phyloP scores from a whole-genome alignment of 768 basidiomycete genomes.

The Multifurca ochricompacta region DNA sequence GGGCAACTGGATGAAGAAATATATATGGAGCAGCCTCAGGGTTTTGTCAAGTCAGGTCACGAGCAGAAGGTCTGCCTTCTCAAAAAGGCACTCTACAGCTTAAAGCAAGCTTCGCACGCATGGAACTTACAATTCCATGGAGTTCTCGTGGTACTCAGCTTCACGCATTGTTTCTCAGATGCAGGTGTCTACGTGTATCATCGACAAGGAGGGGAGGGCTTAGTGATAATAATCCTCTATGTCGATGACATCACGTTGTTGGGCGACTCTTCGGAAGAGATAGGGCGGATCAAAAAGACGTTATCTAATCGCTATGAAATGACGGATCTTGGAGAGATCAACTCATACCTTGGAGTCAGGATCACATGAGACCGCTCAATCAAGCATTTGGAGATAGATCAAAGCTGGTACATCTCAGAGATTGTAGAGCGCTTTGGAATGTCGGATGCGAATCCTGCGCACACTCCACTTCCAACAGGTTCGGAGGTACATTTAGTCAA shows the following conservation, averaged over 20 bases:
- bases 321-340: too few relatives aligned
- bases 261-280: too few relatives aligned
- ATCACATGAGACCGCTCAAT: too few relatives aligned
- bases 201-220: not conserved
- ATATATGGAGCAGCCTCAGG: conserved; percentile 25
- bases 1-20: conserved; percentile 25
- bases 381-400: too few relatives aligned
- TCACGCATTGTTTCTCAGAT: not conserved
- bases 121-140: too few relatives aligned
- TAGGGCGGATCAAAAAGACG: too few relatives aligned
- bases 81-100: not conserved
- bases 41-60: not conserved
- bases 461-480: not conserved
- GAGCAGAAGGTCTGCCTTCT: not conserved
- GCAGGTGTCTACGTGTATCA: not conserved
- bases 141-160: too few relatives aligned
- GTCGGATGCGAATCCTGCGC: not conserved
- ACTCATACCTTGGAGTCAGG: too few relatives aligned
- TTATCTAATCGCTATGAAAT: too few relatives aligned
- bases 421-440: not conserved
- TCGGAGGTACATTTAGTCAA: not conserved
- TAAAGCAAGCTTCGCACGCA: too few relatives aligned
- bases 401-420: too few relatives aligned
- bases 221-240: not conserved
- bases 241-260: too few relatives aligned